Conservation (phyloP, 345 rosid genomes). For the Syzygium oleosum region DNA sequence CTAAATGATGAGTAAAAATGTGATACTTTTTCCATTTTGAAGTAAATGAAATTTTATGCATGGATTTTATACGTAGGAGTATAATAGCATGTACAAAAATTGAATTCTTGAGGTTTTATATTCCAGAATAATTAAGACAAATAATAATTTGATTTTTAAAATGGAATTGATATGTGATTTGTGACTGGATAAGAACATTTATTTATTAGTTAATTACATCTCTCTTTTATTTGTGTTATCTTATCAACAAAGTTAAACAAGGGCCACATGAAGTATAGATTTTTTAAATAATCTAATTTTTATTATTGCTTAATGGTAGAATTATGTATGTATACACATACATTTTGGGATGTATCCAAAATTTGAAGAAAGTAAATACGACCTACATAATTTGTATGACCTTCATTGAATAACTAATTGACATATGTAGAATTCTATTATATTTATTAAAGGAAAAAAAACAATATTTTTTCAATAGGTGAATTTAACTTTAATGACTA, state of each 20-base stretch:
- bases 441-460: not conserved
- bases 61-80: not conserved
- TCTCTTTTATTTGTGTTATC: not conserved
- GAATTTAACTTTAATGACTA: not conserved
- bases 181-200: not conserved
- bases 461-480: rapidly evolving
- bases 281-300: rapidly evolving
- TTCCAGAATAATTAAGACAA: rapidly evolving
- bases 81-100: not conserved
- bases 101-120: not conserved
- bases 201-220: rapidly evolving
- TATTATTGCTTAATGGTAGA: not conserved
- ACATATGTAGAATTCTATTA: not conserved
- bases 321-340: not conserved
- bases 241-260: not conserved
- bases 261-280: rapidly evolving
- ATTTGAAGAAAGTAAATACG: not conserved
- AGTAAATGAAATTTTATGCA: not conserved
- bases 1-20: rapidly evolving
- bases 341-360: not conserved
- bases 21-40: not conserved
- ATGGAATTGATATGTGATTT: not conserved
- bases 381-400: rapidly evolving
- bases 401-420: not conserved
- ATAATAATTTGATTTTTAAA: rapidly evolving